Evolutionary conservation across 2,329 filamentous ascomycete species (phyloP), one percentile per base, ranked within the genome.

Genomic region (Hypocreales sp.): DNA sequence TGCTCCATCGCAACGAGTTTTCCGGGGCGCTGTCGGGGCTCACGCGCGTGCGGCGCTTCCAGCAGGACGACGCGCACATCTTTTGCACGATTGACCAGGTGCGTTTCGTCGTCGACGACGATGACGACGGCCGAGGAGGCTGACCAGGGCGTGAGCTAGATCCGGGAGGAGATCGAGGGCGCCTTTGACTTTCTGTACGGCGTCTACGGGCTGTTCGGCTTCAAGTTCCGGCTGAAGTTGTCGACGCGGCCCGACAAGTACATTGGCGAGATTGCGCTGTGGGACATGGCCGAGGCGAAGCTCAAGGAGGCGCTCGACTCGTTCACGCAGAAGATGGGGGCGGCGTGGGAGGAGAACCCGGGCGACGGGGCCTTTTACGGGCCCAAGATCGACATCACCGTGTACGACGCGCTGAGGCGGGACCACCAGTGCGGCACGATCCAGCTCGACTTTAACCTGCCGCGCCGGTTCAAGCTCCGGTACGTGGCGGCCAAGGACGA

Each of bases 301-400:
- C 65, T 98, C 27, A 76, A 74, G 45, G 65, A 75, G 34, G 82
- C 86, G 12, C 64, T 98, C 26, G 69, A 90, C 38, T 67, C 75
- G 35, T 95, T 94, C 52, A 66, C 71, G 31, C 56, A 55, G 13
- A 51, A 53, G 31, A 53, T 53, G 20, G 69, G 76, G 33, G 66
- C 73, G 19, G 62, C 73, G 36, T 98, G 90, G 90, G 79, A 82
- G 51, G 63, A 93, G 27, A 93, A 95, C 55, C 79, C 83, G 33
- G 90, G 87, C 31, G 90, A 98, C 43, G 90, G 90, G 47, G 90
- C 90, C 28, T 98, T 95, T 59, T 98, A 98, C 52, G 90, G 90
- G 2, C 90, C 90, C 27, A 98, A 98, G 70, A 93, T 95, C 42
- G 90, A 98, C 44, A 90, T 98, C 46, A 92, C 82, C 35, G 86